Percentiles rank a stretch among this genome's conserved stretches.
These are phyloP conservation scores for Zalaria obscura DNA, from an alignment of 2,329 filamentous ascomycete species.

Conservation along the genomic window DNA sequence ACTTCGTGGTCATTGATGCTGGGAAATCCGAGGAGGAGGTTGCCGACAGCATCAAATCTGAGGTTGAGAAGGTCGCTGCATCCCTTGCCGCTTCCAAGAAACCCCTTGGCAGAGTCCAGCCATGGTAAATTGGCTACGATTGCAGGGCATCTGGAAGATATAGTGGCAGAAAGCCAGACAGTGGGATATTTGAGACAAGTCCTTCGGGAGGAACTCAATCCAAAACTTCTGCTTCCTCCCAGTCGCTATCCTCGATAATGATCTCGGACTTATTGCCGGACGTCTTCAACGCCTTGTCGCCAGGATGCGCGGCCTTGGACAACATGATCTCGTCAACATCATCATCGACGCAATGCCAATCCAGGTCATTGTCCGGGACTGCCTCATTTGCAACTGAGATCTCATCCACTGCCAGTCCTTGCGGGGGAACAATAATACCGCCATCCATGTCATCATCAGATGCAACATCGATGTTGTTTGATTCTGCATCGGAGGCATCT, in stretches of 20 bases:
- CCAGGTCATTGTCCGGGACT: too few relatives aligned
- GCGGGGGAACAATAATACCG: too few relatives aligned
- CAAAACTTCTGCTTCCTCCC: slow-evolving; percentile 32
- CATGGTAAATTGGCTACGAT: not conserved
- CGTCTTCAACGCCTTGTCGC: not conserved
- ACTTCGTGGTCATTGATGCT: slow-evolving; percentile 42
- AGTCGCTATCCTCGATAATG: slow-evolving; percentile 42
- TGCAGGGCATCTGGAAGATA: too few relatives aligned
- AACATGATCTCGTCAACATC: not conserved
- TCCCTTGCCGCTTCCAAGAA: slow-evolving; percentile 1
- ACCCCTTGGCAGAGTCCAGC: slow-evolving; percentile 4
- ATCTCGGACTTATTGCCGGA: too few relatives aligned
- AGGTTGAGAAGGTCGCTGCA: slow-evolving; percentile 8
- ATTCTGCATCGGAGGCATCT: slow-evolving; percentile 11
- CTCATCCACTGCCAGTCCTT: too few relatives aligned
- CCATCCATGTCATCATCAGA: slow-evolving; percentile 1
- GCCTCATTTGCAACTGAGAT: too few relatives aligned
- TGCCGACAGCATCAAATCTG: slow-evolving; percentile 18
- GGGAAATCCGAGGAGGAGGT: slow-evolving; percentile 38
- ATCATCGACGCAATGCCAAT: not conserved
- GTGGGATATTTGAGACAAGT: too few relatives aligned
- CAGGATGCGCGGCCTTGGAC: not conserved
- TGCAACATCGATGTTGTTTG: not conserved
- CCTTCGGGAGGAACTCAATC: slow-evolving; percentile 2
- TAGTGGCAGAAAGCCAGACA: too few relatives aligned